Conservation (phyloP, 2,329 filamentous ascomycete species). For the Hypoxylon rubiginosum region DNA sequence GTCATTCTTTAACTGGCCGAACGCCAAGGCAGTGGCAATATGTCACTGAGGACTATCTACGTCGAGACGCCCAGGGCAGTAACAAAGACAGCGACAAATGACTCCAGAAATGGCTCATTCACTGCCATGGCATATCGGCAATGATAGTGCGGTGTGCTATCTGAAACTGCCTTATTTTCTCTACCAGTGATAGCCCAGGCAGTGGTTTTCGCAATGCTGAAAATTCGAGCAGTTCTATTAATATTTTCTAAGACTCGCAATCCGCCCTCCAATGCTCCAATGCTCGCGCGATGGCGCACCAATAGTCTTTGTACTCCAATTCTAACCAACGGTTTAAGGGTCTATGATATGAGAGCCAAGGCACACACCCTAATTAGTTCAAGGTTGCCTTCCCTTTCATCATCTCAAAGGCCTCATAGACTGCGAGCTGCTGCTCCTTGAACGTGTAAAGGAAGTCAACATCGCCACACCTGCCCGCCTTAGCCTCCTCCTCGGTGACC, state of each 20-base stretch:
- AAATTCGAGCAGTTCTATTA: constrained; percentile 9
- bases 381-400: constrained; percentile 23
- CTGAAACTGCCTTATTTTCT: constrained; percentile 1
- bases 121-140: background rate
- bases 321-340: constrained; percentile 11
- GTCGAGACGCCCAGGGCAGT: constrained; percentile 5
- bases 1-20: constrained; percentile 5
- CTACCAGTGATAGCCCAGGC: constrained; percentile 4
- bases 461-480: constrained; percentile 42
- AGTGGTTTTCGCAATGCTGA: constrained; percentile 8
- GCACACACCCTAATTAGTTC: constrained; percentile 2
- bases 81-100: constrained; percentile 6
- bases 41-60: constrained; percentile 11
- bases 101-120: background rate
- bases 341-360: constrained; percentile 6
- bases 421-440: constrained; percentile 39
- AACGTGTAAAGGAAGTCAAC: constrained; percentile 47
- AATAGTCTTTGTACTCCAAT: constrained; percentile 2
- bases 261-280: constrained; percentile 6
- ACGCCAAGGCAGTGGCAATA: constrained; percentile 14
- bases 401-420: constrained; percentile 46
- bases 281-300: constrained; percentile 16
- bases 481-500: constrained; percentile 52
- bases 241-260: constrained; percentile 4
- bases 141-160: background rate